Base-by-base conservation (phyloP, 2,329 filamentous ascomycete species). In the Aspergillus aculeatus region DNA sequence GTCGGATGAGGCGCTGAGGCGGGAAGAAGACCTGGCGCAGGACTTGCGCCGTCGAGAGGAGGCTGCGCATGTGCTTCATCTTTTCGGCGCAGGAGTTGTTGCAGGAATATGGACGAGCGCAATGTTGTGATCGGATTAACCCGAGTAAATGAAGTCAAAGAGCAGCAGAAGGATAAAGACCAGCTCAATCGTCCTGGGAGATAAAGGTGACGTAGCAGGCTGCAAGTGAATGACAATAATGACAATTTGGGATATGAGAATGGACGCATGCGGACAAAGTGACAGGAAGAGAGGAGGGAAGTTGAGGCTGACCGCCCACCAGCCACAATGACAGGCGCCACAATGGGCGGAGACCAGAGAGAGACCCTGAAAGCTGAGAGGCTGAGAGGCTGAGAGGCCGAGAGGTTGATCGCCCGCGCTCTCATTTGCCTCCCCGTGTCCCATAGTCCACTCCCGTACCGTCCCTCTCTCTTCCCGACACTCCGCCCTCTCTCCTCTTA, bases 31-130 rank as follows among this genome's bases (percentile, higher is more conserved):
- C 68, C 50, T 65, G 68, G 56, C 72, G 71, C 55, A 75, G 62
- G 19, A 68, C 69, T 51, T 73, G 71, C 52, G 72, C 68, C 11
- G 69, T 69, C 6, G 72, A 73, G 47, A 72, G 57, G 60, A 75
- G 67, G 48, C 70, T 65, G 54, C 73, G 71, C 31, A 66, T 69
- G 59, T 74, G 72, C 57, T 69, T 72, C 73, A 75, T 75, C 19
- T 75, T 24, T 58, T 67, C 58, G 29, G n/a, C 16, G 38, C 38
- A 44, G 7, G 7, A 14, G 48, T 49, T 49, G 31, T 35, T 35
- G n/a, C 16, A n/a, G 14, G 47, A 41, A n/a, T n/a, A 38, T 16
- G 44, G 49, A 44, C 16, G 26, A 50, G 19, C 49, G 26, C 47
- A 24, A 32, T 47, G 14, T 51, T 31, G 12, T 29, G n/a, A 10